Percentiles rank a stretch among this genome's conserved stretches.
phyloP scores from a whole-genome alignment of 306 rosid genomes.

The Cucurbita pepo region DNA sequence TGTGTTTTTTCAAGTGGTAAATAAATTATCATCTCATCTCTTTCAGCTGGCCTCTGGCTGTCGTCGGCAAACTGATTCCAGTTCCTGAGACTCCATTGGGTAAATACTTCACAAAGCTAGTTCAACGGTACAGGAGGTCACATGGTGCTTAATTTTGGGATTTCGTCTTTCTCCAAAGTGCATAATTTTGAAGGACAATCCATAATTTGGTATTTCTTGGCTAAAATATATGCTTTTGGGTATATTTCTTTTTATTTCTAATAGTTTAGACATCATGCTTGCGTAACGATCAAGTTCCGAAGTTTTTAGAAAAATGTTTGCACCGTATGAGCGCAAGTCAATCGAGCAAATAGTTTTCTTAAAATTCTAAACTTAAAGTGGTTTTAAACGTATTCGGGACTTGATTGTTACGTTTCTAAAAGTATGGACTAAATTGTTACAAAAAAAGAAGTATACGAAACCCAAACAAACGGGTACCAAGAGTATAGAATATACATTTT shows the following conservation, averaged over 20 bases:
- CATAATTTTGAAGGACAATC: background rate
- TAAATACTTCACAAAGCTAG: constrained; percentile 14
- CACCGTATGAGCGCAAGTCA: background rate
- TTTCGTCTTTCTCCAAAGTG: background rate
- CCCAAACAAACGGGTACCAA: background rate
- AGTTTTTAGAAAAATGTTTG: background rate
- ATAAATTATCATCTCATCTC: background rate
- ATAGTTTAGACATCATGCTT: background rate
- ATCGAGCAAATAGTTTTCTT: background rate
- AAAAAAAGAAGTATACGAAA: background rate
- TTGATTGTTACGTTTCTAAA: background rate
- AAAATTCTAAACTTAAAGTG: background rate
- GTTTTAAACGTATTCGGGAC: background rate
- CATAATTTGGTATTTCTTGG: background rate
- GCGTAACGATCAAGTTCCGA: background rate
- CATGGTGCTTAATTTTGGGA: background rate
- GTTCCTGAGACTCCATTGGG: constrained; percentile 57
- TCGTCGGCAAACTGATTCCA: constrained; percentile 60
- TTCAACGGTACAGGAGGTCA: constrained; percentile 21
- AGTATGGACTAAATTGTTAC: background rate
- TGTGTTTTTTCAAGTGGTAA: background rate
- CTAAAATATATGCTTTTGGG: background rate
- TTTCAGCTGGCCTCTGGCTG: constrained; percentile 84
- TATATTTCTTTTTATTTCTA: background rate
- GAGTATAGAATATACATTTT: background rate